phyloP scores from a whole-genome alignment of 208 protist genomes.

The Naegleria lovaniensis region DNA sequence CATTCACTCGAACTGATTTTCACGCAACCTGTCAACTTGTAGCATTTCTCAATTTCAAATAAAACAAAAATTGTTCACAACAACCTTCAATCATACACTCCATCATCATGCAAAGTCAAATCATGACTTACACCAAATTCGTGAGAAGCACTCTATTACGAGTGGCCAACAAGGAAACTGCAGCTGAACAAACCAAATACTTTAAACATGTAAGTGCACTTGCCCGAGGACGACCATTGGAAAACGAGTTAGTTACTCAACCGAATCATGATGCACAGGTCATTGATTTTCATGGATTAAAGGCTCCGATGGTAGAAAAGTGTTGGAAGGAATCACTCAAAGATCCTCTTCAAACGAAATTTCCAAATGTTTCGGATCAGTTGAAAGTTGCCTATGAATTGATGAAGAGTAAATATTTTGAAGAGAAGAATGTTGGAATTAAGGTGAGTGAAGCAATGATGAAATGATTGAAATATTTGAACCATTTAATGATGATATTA shows the following conservation, averaged over 20 bases:
- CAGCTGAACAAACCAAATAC: neutral
- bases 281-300: slow-evolving; percentile 7
- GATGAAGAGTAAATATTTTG: neutral
- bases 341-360: neutral
- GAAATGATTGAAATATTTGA: neutral
- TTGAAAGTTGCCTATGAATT: neutral
- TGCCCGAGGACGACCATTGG: no score
- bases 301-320: neutral
- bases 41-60: no score
- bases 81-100: no score
- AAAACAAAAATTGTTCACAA: no score
- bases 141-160: neutral
- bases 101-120: no score
- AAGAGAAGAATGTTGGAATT: neutral
- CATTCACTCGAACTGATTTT: no score
- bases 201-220: neutral
- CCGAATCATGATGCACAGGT: neutral
- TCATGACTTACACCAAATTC: neutral
- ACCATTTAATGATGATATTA: neutral
- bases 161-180: neutral
- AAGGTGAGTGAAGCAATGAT: neutral
- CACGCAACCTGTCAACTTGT: no score
- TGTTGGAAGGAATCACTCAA: neutral
- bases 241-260: no score
- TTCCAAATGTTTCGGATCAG: neutral